Evolutionary conservation across 1,284 basidiomycete species (phyloP), one percentile per base, ranked within the genome.

Genomic region (Spongispora temasekensis): DNA sequence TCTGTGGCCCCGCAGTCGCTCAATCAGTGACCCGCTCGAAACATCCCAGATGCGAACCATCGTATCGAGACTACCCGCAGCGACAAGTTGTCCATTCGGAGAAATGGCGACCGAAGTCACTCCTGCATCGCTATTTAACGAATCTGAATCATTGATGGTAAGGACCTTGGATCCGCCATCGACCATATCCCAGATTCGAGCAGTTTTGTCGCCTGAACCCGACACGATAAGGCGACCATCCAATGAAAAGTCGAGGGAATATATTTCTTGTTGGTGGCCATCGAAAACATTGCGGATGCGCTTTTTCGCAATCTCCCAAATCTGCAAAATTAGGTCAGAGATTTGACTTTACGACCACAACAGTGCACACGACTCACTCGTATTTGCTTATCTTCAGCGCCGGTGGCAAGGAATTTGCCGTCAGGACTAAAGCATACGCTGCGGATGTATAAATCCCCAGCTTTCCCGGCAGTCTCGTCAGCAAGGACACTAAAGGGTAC

Each of bases 251-350:
- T 94, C 93, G 61, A 97, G 85, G 6, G 93, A 93, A 76, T 95
- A 97, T 67, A 97, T 94, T 75, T 95, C 94, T 70, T 93, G 90
- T 71, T 89, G 86, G 76, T 97, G 95, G 2, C 94, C 95, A 55
- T 89, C 85, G 64, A 95, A 91, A 23, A 91, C 80, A 61, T 84
- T 86, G 61, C 85, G 81, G 67, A 94, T 89, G 52, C 84, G 82
- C 68, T 87, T 87, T 71, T 86, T 87, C 30, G 81, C 80, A 65
- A 96, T 91, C 70, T 95, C 92, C 94, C 94, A 97, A 68, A 93
- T 91, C 92, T 90, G 53, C 30, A 32, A 46, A 52, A 61, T 50
- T 37, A 56, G 52, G 46, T 62, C 32, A 70, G 60, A 59, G 48
- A 61, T 61, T 51, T 32, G 27, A 23, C 30, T 23, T 46, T 53